A percentile compares a stretch with the other conserved stretches of the same genome.
These are phyloP conservation scores for Diaporthe amygdali DNA, from an alignment of 2,329 filamentous ascomycete genomes.

Conservation along the genomic window DNA sequence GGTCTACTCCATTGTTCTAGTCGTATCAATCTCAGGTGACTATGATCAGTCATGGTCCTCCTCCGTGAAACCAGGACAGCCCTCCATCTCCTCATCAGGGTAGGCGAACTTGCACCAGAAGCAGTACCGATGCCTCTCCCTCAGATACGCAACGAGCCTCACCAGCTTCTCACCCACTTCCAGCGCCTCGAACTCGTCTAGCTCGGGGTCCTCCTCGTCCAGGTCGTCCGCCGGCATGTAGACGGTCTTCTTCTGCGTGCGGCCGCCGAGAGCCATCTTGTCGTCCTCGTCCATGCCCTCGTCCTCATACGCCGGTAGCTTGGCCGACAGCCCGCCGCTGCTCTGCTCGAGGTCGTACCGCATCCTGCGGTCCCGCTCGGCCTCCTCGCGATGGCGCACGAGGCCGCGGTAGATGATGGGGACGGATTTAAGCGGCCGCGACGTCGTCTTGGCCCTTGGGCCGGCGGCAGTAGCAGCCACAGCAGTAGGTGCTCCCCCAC, in stretches of 20 bases:
- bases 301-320: conserved; percentile 71
- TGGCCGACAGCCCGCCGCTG: conserved; percentile 51
- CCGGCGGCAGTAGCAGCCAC: background rate
- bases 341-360: conserved; percentile 67
- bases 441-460: conserved; percentile 39
- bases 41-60: conserved; percentile 71
- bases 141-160: conserved; percentile 71
- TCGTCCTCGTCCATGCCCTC: conserved; percentile 73
- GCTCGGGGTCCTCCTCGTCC: conserved; percentile 79
- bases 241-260: conserved; percentile 47
- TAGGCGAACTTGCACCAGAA: conserved; percentile 96
- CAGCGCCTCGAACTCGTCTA: conserved; percentile 79
- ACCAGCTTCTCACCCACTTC: conserved; percentile 69
- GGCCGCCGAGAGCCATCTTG: conserved; percentile 61
- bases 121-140: conserved; percentile 79
- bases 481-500: conserved; percentile 42
- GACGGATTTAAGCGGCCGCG: conserved; percentile 66
- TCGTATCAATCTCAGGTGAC: too few species aligned
- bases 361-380: conserved; percentile 70
- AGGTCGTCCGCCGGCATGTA: conserved; percentile 70
- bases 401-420: conserved; percentile 83
- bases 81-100: conserved; percentile 75
- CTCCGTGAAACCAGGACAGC: conserved; percentile 86
- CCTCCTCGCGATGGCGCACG: conserved; percentile 71
- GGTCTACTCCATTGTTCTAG: background rate